These are phyloP conservation scores for Alternaria ethzedia DNA, from an alignment of 2,329 filamentous ascomycete genomes.

Conservation along the genomic window DNA sequence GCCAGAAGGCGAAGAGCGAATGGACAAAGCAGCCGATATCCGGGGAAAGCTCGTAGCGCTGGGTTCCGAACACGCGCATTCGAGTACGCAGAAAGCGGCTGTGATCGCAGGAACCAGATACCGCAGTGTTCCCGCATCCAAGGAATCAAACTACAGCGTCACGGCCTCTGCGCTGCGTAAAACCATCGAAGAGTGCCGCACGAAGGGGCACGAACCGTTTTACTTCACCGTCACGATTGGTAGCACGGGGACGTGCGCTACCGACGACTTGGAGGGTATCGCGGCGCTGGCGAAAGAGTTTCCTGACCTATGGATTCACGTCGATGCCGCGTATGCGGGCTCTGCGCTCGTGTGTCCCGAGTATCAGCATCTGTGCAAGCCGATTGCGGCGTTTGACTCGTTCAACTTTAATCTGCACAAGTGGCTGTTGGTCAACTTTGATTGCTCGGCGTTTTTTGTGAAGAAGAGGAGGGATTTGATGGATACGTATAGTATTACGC, in stretches of 20 bases:
- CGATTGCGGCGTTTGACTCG: constrained; percentile 75
- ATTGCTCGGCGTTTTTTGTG: constrained; percentile 79
- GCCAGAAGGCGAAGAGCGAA: constrained; percentile 42
- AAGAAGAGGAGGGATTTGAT: constrained; percentile 78
- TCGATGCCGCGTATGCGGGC: constrained; percentile 93
- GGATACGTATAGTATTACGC: constrained; percentile 77
- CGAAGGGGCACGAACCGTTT: constrained; percentile 79
- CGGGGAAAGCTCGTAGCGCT: constrained; percentile 79
- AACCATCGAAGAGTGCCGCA: constrained; percentile 69
- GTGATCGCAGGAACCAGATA: constrained; percentile 86
- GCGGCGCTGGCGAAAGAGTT: constrained; percentile 61
- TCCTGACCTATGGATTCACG: constrained; percentile 82
- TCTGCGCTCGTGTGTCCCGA: constrained; percentile 83
- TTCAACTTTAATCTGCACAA: constrained; percentile 98
- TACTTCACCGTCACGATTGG: constrained; percentile 85
- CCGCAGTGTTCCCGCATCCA: constrained; percentile 68
- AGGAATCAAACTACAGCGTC: constrained; percentile 72
- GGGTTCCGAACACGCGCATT: constrained; percentile 80
- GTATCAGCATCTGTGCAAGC: constrained; percentile 70
- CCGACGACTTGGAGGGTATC: constrained; percentile 80
- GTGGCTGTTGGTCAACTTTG: constrained; percentile 94
- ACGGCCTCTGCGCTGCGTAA: constrained; percentile 67
- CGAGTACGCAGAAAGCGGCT: constrained; percentile 84
- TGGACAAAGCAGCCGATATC: constrained; percentile 69
- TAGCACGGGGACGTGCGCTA: constrained; percentile 85